These are phyloP conservation scores for Solanum neorickii DNA, from an alignment of 257 asterid species.

Conservation along the genomic window DNA sequence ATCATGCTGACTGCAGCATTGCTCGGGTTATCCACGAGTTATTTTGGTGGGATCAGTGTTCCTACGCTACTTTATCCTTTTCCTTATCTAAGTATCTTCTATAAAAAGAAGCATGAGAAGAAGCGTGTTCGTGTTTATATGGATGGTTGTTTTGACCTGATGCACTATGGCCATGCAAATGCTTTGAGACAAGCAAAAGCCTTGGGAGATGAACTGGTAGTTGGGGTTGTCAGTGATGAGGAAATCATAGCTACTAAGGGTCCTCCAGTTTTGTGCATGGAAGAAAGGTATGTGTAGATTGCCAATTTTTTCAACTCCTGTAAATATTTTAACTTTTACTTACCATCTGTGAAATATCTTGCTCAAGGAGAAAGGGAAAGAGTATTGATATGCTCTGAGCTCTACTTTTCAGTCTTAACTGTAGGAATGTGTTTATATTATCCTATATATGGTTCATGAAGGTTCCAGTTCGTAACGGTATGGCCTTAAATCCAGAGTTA, in stretches of 20 bases:
- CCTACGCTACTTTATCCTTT: slow-evolving; percentile 59
- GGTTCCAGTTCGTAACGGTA: neutral
- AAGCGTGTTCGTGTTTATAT: slow-evolving; percentile 76
- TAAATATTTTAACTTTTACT: neutral
- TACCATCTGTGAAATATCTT: neutral
- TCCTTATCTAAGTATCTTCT: slow-evolving; percentile 50
- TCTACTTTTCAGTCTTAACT: neutral
- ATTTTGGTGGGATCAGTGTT: slow-evolving; percentile 57
- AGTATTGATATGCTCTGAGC: neutral
- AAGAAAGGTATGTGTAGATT: slow-evolving; percentile 52
- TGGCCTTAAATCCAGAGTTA: neutral
- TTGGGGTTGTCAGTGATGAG: slow-evolving; percentile 93
- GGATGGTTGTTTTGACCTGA: slow-evolving; percentile 96
- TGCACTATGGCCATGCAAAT: slow-evolving; percentile 98
- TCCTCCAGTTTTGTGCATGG: slow-evolving; percentile 85
- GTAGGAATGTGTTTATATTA: neutral
- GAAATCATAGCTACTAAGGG: slow-evolving; percentile 81
- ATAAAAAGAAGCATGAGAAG: slow-evolving; percentile 48
- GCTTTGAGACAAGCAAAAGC: slow-evolving; percentile 96
- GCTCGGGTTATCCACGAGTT: slow-evolving; percentile 76
- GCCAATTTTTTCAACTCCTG: neutral
- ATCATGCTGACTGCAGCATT: slow-evolving; percentile 87
- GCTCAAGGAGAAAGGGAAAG: neutral
- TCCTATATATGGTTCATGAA: neutral
- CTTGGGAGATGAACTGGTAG: slow-evolving; percentile 80